Base-by-base conservation (phyloP, 768 basidiomycete genomes). In the Hygrocybe coccinea region DNA sequence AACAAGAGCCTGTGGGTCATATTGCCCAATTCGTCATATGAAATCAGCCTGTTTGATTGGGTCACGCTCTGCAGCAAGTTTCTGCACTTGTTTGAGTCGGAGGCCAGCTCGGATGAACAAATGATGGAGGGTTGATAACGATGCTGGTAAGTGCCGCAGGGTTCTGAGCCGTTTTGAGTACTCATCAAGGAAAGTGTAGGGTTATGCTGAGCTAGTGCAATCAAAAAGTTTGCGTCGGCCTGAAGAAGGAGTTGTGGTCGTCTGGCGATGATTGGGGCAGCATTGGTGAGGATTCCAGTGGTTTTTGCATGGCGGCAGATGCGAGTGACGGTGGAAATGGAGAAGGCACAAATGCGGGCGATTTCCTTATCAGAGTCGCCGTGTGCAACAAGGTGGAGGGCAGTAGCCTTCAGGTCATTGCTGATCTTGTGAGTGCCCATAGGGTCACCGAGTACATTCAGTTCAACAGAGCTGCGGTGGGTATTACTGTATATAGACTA, bases 151-250 rank as follows among this genome's bases (percentile, higher is more conserved):
- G 19, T 51, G 38, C 7, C 54, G 52, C 45, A 52, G 29, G 17
- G 3, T 41, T 11, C 33, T 12, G 21, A 64, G 52, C 10, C 36
- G 36, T 5, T 29, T 7, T 8, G 37, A 21, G 36, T 65, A 64
- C 34, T 67, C 61, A 29, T 65, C 61, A 10, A 67, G 61, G 47
- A 67, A 67, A 54, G 52, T 10, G 61, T 58, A 12, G 65, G 63
- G 15, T 58, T 61, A 38, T 62, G 50, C n/a, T 44, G 39, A 35
- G 64, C 59, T 12, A 66, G 57, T 5, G 22, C 43, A 10, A 66
- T 15, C 1, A 66, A 55, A 47, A 60, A 66, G 2, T 62, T 4
- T 14, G 46, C 6, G 50, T 65, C 63, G 12, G 54, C 49, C 8
- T 34, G 10, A 37, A 52, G 41, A 11, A 66, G 59, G 37, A 22